Percentiles rank a stretch among this genome's conserved stretches.
phyloP scores from a whole-genome alignment of 2,329 filamentous ascomycete genomes.

The Biscogniauxia sp. region DNA sequence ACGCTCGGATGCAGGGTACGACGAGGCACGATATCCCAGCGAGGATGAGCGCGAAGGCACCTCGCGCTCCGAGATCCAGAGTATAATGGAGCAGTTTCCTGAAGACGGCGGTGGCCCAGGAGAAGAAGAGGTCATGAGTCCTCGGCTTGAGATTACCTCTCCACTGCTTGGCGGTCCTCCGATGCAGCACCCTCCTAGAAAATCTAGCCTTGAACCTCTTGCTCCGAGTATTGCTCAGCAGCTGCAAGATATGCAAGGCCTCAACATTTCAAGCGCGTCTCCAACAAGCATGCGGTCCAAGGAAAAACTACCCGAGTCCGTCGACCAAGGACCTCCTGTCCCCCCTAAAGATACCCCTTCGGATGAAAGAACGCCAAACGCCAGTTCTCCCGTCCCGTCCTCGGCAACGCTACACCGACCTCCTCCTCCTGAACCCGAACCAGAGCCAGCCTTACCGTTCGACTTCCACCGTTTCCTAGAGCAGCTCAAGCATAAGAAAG shows the following conservation, averaged over 20 bases:
- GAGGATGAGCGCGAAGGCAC: slow-evolving; percentile 66
- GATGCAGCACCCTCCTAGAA: slow-evolving; percentile 72
- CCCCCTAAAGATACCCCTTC: slow-evolving; percentile 58
- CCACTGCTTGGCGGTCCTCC: slow-evolving; percentile 67
- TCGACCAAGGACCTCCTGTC: slow-evolving; percentile 55
- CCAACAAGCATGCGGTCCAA: slow-evolving; percentile 37
- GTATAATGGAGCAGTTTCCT: slow-evolving; percentile 95
- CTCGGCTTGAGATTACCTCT: slow-evolving; percentile 76
- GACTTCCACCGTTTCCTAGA: slow-evolving; percentile 97
- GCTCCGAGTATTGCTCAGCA: slow-evolving; percentile 50
- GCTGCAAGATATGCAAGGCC: slow-evolving; percentile 45
- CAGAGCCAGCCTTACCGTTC: slow-evolving; percentile 84
- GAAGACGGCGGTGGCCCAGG: slow-evolving; percentile 69
- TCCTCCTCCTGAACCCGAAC: slow-evolving; percentile 70
- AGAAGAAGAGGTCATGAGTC: slow-evolving; percentile 88
- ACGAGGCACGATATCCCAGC: slow-evolving; percentile 55
- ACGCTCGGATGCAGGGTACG: slow-evolving; percentile 53
- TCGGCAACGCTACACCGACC: slow-evolving; percentile 55
- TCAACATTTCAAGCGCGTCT: slow-evolving; percentile 41
- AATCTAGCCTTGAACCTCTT: slow-evolving; percentile 79
- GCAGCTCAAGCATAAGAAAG: slow-evolving; percentile 91
- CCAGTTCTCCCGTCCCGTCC: slow-evolving; percentile 45
- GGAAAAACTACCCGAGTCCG: slow-evolving; percentile 33
- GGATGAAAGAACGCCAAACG: slow-evolving; percentile 36
- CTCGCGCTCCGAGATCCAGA: slow-evolving; percentile 86